Evolutionary conservation across 768 basidiomycete genomes (phyloP).

Genomic region (Pleurotus pulmonarius): DNA sequence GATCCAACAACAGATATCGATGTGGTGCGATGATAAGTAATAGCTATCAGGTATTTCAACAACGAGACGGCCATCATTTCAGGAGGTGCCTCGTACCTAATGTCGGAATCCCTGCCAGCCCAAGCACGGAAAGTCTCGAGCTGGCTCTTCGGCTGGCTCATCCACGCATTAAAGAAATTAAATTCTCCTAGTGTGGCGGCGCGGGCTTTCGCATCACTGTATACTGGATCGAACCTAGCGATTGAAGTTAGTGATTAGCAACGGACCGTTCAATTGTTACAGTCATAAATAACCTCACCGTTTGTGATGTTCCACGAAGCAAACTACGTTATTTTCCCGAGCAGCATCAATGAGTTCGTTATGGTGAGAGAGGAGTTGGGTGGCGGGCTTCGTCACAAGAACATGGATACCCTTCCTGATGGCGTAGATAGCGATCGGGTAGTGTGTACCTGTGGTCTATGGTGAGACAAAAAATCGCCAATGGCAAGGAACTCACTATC

Average conservation of each 20-base stretch:
- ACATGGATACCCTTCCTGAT: conserved; percentile 85
- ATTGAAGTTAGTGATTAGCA: neutral
- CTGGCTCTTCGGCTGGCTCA: conserved; percentile 96
- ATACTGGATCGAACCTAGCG: conserved; percentile 79
- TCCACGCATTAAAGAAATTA: conserved; percentile 96
- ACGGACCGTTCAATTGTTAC: neutral
- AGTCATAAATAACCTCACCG: conserved; percentile 37
- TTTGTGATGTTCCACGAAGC: conserved; percentile 95
- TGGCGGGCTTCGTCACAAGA: conserved; percentile 90
- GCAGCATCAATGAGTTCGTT: conserved; percentile 73
- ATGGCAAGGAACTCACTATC: conserved; percentile 55
- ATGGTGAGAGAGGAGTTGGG: conserved; percentile 82
- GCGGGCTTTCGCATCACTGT: conserved; percentile 84
- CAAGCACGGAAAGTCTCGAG: conserved; percentile 93
- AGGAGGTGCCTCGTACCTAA: conserved; percentile 47
- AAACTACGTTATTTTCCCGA: conserved; percentile 74
- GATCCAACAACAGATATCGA: conserved; percentile 87
- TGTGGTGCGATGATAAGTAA: conserved; percentile 93
- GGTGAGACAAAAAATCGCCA: neutral
- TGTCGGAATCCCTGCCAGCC: conserved; percentile 94
- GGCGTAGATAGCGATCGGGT: conserved; percentile 80
- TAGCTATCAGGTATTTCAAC: conserved; percentile 45
- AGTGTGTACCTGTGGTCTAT: conserved; percentile 63
- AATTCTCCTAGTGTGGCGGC: conserved; percentile 80
- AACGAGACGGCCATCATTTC: too few relatives aligned